Evolutionary conservation across 345 rosid species (phyloP), one percentile per base, ranked within the genome.

Genomic region (Aethionema arabicum): DNA sequence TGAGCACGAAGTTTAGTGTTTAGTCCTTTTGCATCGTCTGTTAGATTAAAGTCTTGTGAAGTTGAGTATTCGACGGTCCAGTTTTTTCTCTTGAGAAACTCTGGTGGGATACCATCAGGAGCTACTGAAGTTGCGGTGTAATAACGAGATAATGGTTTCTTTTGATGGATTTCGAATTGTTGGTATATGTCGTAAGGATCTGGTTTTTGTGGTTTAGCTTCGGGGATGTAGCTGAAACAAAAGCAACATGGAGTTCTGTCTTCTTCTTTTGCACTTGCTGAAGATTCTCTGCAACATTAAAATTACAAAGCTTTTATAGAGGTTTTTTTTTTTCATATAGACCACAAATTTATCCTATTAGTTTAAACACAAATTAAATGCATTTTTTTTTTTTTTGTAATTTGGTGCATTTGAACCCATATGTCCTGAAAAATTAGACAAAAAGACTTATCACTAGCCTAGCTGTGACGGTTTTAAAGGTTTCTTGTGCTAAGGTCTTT

Each of bases 21-120:
- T 1, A 88, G 74, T 8, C 96, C 90, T 32, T 67, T 59, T 13
- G 92, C 92, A 27, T 83, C 88, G 6, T 83, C 85, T 7, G 39
- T 50, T 4, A 88, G 47, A 38, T 63, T 57, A 30, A 39, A 76
- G 51, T 67, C 72, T 45, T 31, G 33, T 5, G 77, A 49, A 15
- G 55, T 67, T 5, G 77, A 74, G 32, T 61, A 62, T 11, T 53
- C 42, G 5, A 76, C 51, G 11, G 32, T 39, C 92, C 90, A 88
- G 11, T 82, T 70, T 44, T 74, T 78, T 55, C 69, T 82, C 50
- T 73, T 67, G 3, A 85, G 61, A 46, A 79, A 79, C 12, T 58
- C 8, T 9, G 90, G 91, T 33, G 92, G 88, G 44, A 56, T 16
- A 0, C 85, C 85, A 21, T 79, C 77, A 2, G 75, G 72, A 11